Percentiles rank a stretch among this genome's conserved stretches.
Evolutionary conservation across 805 yeast genomes (phyloP).

Genomic region (Torulaspora gathmanii): DNA sequence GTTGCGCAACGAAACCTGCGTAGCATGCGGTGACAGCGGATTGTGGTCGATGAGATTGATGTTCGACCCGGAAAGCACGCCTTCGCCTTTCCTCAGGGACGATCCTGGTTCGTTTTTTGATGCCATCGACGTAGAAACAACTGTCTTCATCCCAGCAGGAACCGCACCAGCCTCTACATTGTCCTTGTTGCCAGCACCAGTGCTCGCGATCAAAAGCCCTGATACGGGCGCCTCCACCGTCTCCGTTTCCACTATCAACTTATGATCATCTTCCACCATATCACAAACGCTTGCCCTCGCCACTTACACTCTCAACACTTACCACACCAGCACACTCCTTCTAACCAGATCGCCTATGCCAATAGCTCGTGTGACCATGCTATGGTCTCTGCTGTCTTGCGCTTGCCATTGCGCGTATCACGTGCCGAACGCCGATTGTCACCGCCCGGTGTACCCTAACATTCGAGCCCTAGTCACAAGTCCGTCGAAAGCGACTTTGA

Average conservation of each 20-base stretch:
- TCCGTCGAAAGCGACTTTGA: too few relatives aligned
- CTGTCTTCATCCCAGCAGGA: neutral
- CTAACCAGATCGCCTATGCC: too few relatives aligned
- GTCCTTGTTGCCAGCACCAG: conserved; percentile 5
- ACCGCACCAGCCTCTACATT: neutral
- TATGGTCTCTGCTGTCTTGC: too few relatives aligned
- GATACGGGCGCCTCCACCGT: conserved; percentile 47
- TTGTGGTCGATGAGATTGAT: conserved; percentile 25
- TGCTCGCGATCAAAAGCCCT: conserved; percentile 11
- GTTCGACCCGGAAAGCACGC: conserved; percentile 8
- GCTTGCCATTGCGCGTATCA: too few relatives aligned
- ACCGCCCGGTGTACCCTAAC: neutral
- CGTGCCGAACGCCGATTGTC: too few relatives aligned
- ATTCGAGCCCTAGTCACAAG: neutral
- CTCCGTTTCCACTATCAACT: conserved; percentile 58
- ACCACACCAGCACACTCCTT: too few relatives aligned
- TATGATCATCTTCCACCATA: conserved; percentile 29
- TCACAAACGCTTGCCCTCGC: neutral
- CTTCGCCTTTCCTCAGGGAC: conserved; percentile 1
- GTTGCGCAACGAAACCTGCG: conserved; percentile 32
- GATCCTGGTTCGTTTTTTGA: conserved; percentile 1
- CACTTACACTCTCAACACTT: neutral
- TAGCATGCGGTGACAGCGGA: conserved; percentile 30
- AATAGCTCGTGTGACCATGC: too few relatives aligned
- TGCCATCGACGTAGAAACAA: neutral